Base-by-base conservation (phyloP, 495 filamentous ascomycete species). In the Talaromyces thailandensis region DNA sequence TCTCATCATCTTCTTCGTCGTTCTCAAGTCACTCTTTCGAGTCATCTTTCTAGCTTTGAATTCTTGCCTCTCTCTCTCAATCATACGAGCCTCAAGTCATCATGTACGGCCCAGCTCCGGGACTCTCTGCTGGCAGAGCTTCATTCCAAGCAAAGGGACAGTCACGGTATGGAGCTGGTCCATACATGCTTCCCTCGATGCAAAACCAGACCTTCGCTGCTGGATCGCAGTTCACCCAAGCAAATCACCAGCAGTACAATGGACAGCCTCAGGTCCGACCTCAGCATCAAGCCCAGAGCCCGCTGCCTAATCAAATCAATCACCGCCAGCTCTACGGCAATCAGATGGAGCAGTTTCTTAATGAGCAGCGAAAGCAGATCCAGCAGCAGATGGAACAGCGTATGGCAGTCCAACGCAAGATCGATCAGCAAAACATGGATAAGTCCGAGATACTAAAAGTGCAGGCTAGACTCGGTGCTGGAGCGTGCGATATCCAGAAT, bases 401-500 rank as follows among this genome's bases (percentile, higher is more conserved):
- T 18, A 28, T 48, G 26, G 18, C 40, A 21, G 25, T 45, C 23
- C 40, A 60, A 25, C 40, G 21, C 32, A 43, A 61, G 43, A 61
- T 61, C 14, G 59, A 61, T 1, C 59, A 61, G 24, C 37, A 61
- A 11, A 51, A 61, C 8, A 52, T 8, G n/a, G 59, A 61, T 9
- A 25, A 61, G 23, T 16, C 26, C 26, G 43, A 61, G 28, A 21
- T 61, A 6, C 16, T 45, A 9, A 48, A 37, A 12, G 59, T 61
- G 12, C 14, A 25, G 18, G 6, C 40, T n/a, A 32, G n/a, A 26
- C 37, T 61, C 3, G 59, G 59, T 50, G 40, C 58, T 31, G 18
- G 24, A 21, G 62, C 50, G 3, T 35, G 25, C 35, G 25, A 56
- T 14, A n/a, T 50, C 2, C 60, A 61, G 6, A 64, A 68, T 37